A percentile compares a stretch with the other conserved stretches of the same genome.
Conservation (phyloP, 495 filamentous ascomycete genomes). For the Aspergillus ostianus region DNA sequence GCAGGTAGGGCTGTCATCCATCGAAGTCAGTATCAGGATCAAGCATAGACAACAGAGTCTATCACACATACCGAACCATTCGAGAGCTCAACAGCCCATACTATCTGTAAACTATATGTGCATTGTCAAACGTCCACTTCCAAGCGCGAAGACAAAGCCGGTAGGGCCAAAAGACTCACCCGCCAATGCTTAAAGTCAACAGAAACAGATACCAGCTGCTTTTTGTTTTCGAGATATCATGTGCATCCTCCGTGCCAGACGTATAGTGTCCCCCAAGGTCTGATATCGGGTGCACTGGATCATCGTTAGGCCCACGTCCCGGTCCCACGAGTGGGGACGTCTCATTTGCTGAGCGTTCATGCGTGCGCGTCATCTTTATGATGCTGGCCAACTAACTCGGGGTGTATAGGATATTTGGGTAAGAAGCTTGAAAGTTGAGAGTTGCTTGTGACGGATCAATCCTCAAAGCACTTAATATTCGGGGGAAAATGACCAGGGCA, state of each 20-base stretch:
- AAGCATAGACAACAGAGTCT: background rate
- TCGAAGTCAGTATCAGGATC: background rate
- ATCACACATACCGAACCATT: conserved; percentile 67
- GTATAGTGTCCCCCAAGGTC: conserved; percentile 14
- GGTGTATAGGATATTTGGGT: background rate
- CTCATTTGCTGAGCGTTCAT: conserved; percentile 28
- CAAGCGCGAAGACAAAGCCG: background rate
- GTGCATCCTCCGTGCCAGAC: conserved; percentile 16
- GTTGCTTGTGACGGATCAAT: background rate
- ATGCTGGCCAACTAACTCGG: background rate
- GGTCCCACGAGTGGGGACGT: conserved; percentile 39
- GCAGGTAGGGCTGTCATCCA: conserved; percentile 52
- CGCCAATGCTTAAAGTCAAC: conserved; percentile 78
- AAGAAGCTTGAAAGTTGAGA: background rate
- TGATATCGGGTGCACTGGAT: conserved; percentile 20
- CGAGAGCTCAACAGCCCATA: conserved; percentile 90
- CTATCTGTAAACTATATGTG: conserved; percentile 68
- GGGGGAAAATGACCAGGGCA: background rate
- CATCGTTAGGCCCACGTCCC: conserved; percentile 22
- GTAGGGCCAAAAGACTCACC: conserved; percentile 42
- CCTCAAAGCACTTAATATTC: background rate
- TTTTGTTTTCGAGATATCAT: conserved; percentile 44
- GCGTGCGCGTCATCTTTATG: conserved; percentile 14
- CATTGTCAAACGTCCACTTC: conserved; percentile 2
- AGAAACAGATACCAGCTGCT: conserved; percentile 79